Percentiles rank a stretch among this genome's conserved stretches.
These are phyloP conservation scores for Rhynchosporium graminicola DNA, from an alignment of 2,329 filamentous ascomycete species.

Conservation along the genomic window DNA sequence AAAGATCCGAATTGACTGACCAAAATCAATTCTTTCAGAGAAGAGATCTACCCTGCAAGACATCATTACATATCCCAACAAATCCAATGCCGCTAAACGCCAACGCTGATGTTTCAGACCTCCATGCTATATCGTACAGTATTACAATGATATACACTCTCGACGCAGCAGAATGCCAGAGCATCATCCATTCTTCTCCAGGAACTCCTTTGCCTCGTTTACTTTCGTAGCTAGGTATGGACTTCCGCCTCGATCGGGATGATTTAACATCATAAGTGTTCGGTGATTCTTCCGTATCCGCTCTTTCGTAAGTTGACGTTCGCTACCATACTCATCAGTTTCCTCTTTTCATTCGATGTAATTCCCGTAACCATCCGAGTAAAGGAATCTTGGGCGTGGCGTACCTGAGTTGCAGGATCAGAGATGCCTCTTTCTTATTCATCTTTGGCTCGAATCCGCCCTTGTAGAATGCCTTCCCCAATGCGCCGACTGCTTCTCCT, in stretches of 20 bases:
- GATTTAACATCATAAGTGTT: conserved; percentile 94
- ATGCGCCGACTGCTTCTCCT: conserved; percentile 68
- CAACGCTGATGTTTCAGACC: conserved; percentile 34
- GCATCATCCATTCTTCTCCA: conserved; percentile 67
- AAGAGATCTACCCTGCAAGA: conserved; percentile 29
- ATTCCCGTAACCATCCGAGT: too few species aligned
- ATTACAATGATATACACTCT: conserved; percentile 21
- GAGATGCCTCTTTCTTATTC: conserved; percentile 84
- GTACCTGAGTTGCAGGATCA: conserved; percentile 90
- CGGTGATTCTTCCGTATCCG: conserved; percentile 95
- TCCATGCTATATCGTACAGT: conserved; percentile 14
- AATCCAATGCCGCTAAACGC: conserved; percentile 30
- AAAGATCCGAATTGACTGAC: neutral
- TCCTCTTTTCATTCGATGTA: neutral
- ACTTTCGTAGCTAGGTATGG: conserved; percentile 97
- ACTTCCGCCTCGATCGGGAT: conserved; percentile 94
- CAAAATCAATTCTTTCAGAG: conserved; percentile 26
- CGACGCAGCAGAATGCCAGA: neutral
- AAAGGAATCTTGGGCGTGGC: conserved; percentile 25
- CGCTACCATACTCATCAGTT: conserved; percentile 52
- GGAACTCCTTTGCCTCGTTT: conserved; percentile 95
- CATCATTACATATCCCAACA: conserved; percentile 7
- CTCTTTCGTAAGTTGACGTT: conserved; percentile 85
- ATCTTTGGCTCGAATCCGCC: conserved; percentile 97
- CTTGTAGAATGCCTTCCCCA: conserved; percentile 95